A percentile compares a stretch with the other conserved stretches of the same genome.
Conservation (phyloP, 1,284 basidiomycete genomes). For the Athelia sp. region DNA sequence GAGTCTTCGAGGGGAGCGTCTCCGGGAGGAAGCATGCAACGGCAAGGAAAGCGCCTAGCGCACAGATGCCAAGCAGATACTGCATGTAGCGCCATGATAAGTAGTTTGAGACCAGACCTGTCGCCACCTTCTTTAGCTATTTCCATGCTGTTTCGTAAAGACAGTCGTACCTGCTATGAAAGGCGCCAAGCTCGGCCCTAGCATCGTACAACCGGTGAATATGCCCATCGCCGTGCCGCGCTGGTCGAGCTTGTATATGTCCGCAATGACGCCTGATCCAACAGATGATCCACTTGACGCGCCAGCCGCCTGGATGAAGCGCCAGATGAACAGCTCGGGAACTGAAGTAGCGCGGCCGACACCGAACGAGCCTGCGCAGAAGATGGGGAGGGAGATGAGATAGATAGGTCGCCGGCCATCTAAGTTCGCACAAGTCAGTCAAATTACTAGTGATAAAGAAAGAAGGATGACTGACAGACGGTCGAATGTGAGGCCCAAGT, state of each 20-base stretch:
- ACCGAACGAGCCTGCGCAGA: slow-evolving; percentile 56
- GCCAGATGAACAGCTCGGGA: slow-evolving; percentile 50
- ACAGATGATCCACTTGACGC: slow-evolving; percentile 48
- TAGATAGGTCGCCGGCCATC: slow-evolving; percentile 34
- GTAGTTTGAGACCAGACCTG: slow-evolving; percentile 40
- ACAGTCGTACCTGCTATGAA: slow-evolving; percentile 27
- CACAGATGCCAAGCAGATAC: slow-evolving; percentile 38
- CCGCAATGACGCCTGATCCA: slow-evolving; percentile 60
- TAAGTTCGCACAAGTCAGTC: background rate
- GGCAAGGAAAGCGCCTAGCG: slow-evolving; percentile 38
- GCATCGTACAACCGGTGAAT: slow-evolving; percentile 30
- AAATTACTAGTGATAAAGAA: background rate
- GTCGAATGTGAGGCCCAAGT: slow-evolving; percentile 50
- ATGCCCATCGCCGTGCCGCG: slow-evolving; percentile 59
- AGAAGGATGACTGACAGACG: slow-evolving; percentile 35
- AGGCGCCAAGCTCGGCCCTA: slow-evolving; percentile 42
- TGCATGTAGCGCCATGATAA: slow-evolving; percentile 72
- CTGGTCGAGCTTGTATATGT: slow-evolving; percentile 59
- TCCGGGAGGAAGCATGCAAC: slow-evolving; percentile 62
- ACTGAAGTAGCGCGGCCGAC: slow-evolving; percentile 46
- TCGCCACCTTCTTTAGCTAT: no score
- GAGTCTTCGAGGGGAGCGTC: slow-evolving; percentile 51
- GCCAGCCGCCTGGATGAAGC: slow-evolving; percentile 64
- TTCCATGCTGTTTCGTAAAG: no score
- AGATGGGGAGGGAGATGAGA: slow-evolving; percentile 43